Evolutionary conservation across 1,284 basidiomycete species (phyloP), one percentile per base, ranked within the genome.

Genomic region (Puccinia coronata): DNA sequence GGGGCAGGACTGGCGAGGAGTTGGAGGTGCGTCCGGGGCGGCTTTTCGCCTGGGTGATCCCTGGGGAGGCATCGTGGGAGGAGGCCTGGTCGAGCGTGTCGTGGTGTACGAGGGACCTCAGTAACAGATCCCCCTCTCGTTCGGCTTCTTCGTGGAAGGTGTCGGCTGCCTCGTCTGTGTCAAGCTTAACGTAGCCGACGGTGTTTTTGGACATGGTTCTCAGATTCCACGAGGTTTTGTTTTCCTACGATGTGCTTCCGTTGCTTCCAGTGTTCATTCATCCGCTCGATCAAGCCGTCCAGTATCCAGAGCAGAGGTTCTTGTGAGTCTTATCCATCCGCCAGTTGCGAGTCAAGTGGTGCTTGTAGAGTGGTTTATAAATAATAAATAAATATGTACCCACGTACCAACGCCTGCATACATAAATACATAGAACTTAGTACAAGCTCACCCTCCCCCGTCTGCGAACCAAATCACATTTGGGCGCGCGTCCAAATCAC

Each of bases 241-340:
- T 47, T n/a, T n/a, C n/a, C n/a, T n/a, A n/a, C n/a, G 63, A 67
- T 67, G 9, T 67, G 3, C 9, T n/a, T 67, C 1, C 43, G n/a
- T 8, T 67, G n/a, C n/a, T n/a, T n/a, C n/a, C n/a, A n/a, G n/a
- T n/a, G n/a, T 70, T 47, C 67, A 28, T 70, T 70, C 41, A 70
- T 47, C 25, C 67, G 20, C 67, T 70, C 67, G 47, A 67, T 70
- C 67, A 63, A 41, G 36, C 61, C 20, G 34, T 12, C 28, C 9
- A 59, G 57, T 59, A 16, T 25, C 11, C 9, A 57, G 18, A 18
- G 59, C 18, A 36, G 31, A 61, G 25, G 31, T 61, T 31, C 9
- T 3, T 36, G 31, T 18, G 11, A 31, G 6, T 31, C 57, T 34
- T 9, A 31, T 61, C 57, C 57, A 61, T 61, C 25, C 57, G 28